Conservation (phyloP, 805 yeast species). For the Brettanomyces nanus region DNA sequence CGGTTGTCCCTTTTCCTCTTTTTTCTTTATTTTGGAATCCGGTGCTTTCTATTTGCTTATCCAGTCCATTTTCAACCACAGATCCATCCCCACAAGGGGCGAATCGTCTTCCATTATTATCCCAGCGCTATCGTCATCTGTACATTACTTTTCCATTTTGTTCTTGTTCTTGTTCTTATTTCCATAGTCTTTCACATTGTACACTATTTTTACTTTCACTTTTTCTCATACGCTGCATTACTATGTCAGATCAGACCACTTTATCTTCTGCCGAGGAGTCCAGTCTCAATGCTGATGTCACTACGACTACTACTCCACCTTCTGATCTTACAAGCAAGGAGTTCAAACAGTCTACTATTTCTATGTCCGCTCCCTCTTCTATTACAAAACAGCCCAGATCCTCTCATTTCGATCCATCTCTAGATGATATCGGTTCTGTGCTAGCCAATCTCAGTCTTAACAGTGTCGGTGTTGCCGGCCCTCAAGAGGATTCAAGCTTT, state of each 20-base stretch:
- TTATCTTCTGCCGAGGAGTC: conserved; percentile 25
- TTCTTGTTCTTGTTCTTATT: too few relatives aligned
- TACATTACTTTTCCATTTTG: neutral
- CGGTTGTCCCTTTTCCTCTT: too few relatives aligned
- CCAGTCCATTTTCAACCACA: too few relatives aligned
- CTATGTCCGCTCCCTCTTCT: neutral
- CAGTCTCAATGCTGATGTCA: conserved; percentile 16
- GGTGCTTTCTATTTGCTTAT: too few relatives aligned
- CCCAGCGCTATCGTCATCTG: neutral
- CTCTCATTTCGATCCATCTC: neutral
- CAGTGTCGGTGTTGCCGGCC: neutral
- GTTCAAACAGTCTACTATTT: neutral
- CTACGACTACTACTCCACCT: conserved; percentile 26
- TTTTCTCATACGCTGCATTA: too few relatives aligned
- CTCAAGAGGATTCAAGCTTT: too few relatives aligned
- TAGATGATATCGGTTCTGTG: conserved; percentile 1
- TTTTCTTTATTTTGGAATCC: too few relatives aligned
- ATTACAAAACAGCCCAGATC: neutral
- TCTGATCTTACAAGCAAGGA: conserved; percentile 9
- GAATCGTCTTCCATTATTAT: too few relatives aligned
- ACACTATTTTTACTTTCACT: too few relatives aligned
- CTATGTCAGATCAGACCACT: conserved; percentile 29
- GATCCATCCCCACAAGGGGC: too few relatives aligned
- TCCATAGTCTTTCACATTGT: neutral
- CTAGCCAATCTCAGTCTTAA: conserved; percentile 4